Evolutionary conservation across 768 basidiomycete genomes (phyloP), one percentile per base, ranked within the genome.

Genomic region (Tulasnella sp.): DNA sequence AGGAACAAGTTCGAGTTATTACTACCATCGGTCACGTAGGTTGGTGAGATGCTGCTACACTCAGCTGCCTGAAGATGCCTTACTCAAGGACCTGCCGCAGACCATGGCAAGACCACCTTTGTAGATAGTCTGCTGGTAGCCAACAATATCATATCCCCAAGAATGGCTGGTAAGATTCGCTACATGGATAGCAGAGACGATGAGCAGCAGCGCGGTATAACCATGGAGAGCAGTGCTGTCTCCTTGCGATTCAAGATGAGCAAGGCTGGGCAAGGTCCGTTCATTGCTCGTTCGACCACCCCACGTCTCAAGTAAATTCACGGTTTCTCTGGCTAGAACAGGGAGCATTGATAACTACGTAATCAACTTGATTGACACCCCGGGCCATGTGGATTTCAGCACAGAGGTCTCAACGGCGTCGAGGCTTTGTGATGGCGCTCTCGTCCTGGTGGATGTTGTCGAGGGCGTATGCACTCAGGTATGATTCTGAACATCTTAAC

Each of bases 401-500:
- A 96, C 93, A 78, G 98, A 99, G 84, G 98, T 99, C 0, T 98
- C 96, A 1, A 94, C 95, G 1, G 96, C 97, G 31, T 94, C 96
- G 18, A 88, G 97, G 74, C 84, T 99, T 36, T 98, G 96, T 82
- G 98, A 99, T 85, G 98, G 98, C 19, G 96, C 97, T 1, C 88
- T 99, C 8, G 94, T 99, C 56, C 87, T 99, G 7, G 96, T 99
- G 0, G 98, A 99, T 84, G 96, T 94, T 1, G 95, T 98, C 1
- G 98, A 99, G 86, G 98, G 98, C 18, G 98, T 99, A 31, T 98
- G 96, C 85, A 99, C 97, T 0, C 98, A 99, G 88, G 97, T 93
- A 82, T 83, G 90, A 84, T 21, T 9, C n/a, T 38, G 34, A 71
- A 44, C 24, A 40, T 58, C 12, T 44, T 74, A 21, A 24, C 3